Conservation (phyloP, 106 monocot species). For the Posidonia australis region DNA sequence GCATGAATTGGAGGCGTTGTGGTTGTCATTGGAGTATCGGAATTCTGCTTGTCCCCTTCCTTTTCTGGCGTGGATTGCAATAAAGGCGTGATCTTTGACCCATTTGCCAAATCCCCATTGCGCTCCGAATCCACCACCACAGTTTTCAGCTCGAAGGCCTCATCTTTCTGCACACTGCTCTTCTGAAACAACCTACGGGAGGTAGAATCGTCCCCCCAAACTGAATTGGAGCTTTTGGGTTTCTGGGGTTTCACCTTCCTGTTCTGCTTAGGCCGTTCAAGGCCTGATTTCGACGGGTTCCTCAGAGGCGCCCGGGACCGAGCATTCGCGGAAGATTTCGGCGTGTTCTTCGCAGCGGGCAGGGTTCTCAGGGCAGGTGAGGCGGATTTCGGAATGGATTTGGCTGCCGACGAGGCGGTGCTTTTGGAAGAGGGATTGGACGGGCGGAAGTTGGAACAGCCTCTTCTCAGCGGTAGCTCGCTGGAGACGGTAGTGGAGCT, state of each 20-base stretch:
- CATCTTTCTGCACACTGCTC: constrained; percentile 1
- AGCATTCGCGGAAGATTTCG: background rate
- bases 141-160: background rate
- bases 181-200: background rate
- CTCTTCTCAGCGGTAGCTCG: background rate
- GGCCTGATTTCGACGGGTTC: background rate
- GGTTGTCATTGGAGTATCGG: constrained; percentile 20
- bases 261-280: background rate
- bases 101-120: constrained; percentile 1
- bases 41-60: constrained; percentile 21
- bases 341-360: background rate
- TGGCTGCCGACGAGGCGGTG: background rate
- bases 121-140: background rate
- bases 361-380: background rate
- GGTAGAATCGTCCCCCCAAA: background rate
- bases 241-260: background rate
- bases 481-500: background rate
- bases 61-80: constrained; percentile 11
- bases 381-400: background rate
- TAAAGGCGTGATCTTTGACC: background rate
- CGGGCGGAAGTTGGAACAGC: constrained; percentile 14
- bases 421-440: constrained; percentile 5
- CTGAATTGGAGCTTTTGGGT: background rate
- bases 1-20: constrained; percentile 74
- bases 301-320: background rate